Evolutionary conservation across 331 rosid genomes (phyloP).

Genomic region (Malus hybrid): DNA sequence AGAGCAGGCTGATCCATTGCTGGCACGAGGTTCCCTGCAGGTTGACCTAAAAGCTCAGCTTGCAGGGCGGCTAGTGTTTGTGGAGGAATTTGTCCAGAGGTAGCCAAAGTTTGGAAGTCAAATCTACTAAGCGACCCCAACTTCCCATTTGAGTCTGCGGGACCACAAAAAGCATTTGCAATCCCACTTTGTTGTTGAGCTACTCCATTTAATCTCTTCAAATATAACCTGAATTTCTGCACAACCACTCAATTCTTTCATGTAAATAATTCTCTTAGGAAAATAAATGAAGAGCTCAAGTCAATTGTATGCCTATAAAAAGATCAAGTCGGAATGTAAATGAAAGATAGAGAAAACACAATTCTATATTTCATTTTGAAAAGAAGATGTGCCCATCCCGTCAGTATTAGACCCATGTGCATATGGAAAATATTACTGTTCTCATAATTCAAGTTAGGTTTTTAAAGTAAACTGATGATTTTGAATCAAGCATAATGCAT

Average conservation of each 20-base stretch:
- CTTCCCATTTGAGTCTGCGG: conserved; percentile 43
- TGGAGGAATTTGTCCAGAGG: conserved; percentile 61
- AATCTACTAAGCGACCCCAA: conserved; percentile 39
- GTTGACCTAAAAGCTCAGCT: conserved; percentile 65
- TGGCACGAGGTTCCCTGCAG: conserved; percentile 26
- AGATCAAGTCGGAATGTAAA: not conserved
- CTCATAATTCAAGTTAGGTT: not conserved
- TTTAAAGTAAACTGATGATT: not conserved
- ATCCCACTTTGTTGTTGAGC: conserved; percentile 56
- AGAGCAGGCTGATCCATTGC: conserved; percentile 41
- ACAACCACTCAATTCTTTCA: not conserved
- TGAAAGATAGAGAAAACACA: not conserved
- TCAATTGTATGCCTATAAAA: not conserved
- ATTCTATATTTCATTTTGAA: not conserved
- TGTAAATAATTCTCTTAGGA: not conserved
- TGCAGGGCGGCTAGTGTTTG: conserved; percentile 68
- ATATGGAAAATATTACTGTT: not conserved
- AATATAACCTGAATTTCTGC: conserved; percentile 60
- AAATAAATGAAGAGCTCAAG: not conserved
- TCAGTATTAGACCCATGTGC: not conserved
- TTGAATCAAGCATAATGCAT: not conserved
- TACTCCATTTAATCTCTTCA: conserved; percentile 53
- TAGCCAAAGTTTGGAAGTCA: conserved; percentile 53
- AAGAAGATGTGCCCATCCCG: not conserved
- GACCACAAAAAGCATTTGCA: conserved; percentile 31